A percentile compares a stretch with the other conserved stretches of the same genome.
These are phyloP conservation scores for Allium fistulosum DNA, from an alignment of 106 monocot species.

Conservation along the genomic window DNA sequence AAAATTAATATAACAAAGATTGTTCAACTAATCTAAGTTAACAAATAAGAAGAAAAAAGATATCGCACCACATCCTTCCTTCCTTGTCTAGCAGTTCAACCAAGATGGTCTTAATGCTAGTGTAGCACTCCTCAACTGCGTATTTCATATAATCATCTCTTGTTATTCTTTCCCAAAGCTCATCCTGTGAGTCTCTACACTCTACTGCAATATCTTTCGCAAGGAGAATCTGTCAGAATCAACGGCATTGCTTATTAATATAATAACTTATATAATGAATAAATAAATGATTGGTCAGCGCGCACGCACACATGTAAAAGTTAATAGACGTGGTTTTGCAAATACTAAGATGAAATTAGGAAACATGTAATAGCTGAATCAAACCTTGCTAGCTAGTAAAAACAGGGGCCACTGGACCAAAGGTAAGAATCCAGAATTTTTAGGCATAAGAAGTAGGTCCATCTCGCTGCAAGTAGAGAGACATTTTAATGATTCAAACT, in stretches of 20 bases:
- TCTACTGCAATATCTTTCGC: constrained; percentile 91
- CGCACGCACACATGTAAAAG: background rate
- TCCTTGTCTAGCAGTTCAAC: constrained; percentile 55
- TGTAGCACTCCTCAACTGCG: constrained; percentile 80
- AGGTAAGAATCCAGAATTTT: constrained; percentile 56
- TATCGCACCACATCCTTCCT: constrained; percentile 58
- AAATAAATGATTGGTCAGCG: background rate
- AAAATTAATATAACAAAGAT: background rate
- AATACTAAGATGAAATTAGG: background rate
- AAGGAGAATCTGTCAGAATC: constrained; percentile 55
- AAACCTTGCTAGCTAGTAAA: constrained; percentile 84
- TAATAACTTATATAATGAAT: too few relatives aligned
- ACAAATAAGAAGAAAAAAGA: constrained; percentile 3
- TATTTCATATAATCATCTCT: constrained; percentile 93
- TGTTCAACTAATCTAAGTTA: background rate
- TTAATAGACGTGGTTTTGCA: background rate
- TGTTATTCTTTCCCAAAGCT: constrained; percentile 78
- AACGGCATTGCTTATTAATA: background rate
- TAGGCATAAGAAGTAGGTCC: constrained; percentile 86
- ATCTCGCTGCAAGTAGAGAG: constrained; percentile 41
- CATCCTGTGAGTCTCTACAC: constrained; percentile 57
- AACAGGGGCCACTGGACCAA: constrained; percentile 87
- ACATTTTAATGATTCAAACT: constrained; percentile 3
- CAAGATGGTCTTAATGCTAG: constrained; percentile 47
- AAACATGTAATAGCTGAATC: background rate